These are phyloP conservation scores for Apophysomyces sp. DNA, from an alignment of 371 early-diverging fungal genomes.

Conservation along the genomic window DNA sequence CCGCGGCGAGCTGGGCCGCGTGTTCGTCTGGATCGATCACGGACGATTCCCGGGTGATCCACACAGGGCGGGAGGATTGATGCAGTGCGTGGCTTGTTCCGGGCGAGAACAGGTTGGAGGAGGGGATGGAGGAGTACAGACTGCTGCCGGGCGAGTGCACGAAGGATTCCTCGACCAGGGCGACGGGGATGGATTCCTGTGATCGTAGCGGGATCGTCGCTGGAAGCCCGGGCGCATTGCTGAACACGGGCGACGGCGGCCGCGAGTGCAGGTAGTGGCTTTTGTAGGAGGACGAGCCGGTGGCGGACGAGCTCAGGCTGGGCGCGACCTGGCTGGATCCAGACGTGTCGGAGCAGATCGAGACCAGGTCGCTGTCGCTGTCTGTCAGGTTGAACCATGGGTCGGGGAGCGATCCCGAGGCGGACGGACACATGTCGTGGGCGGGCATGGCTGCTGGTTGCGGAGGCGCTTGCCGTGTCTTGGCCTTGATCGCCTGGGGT, in stretches of 20 bases:
- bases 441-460: neutral
- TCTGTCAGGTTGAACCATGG: neutral
- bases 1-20: neutral
- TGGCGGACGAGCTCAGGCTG: conserved; percentile 31
- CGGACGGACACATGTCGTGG: neutral
- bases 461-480: neutral
- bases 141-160: conserved; percentile 9
- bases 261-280: conserved; percentile 26
- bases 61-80: neutral
- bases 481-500: neutral
- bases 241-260: conserved; percentile 37
- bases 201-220: conserved; percentile 29
- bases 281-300: conserved; percentile 20
- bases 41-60: neutral
- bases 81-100: conserved; percentile 3
- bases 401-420: neutral
- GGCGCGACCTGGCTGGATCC: conserved; percentile 22
- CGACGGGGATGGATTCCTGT: conserved; percentile 7
- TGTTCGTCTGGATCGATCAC: neutral
- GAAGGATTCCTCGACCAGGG: conserved; percentile 29
- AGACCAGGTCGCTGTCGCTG: neutral
- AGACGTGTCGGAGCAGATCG: conserved; percentile 28
- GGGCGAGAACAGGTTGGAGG: conserved; percentile 5
- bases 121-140: neutral
- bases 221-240: conserved; percentile 39